phyloP scores from a whole-genome alignment of 176 grass and related monocot genomes.

The Thinopyrum elongatum region DNA sequence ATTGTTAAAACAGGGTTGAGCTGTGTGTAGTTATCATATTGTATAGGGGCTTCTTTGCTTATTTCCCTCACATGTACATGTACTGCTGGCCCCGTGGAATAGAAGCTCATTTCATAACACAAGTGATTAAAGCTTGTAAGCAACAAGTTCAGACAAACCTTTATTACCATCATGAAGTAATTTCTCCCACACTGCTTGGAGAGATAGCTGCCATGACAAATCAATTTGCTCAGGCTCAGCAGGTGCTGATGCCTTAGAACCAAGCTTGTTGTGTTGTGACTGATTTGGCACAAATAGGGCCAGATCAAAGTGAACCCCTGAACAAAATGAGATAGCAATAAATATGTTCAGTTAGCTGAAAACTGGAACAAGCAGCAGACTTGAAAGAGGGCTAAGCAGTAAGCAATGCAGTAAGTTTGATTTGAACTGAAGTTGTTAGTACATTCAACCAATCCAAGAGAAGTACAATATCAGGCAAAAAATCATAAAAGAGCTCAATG shows the following conservation, averaged over 20 bases:
- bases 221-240: slow-evolving; percentile 77
- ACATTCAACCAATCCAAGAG: not conserved
- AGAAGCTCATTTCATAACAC: not conserved
- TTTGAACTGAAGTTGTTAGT: not conserved
- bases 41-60: no score
- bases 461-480: not conserved
- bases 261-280: slow-evolving; percentile 86
- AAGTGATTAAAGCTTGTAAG: not conserved
- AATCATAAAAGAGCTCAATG: not conserved
- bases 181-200: slow-evolving; percentile 86
- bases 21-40: no score
- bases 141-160: slow-evolving; percentile 40
- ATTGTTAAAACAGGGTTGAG: no score
- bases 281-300: slow-evolving; percentile 96
- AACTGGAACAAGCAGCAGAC: not conserved
- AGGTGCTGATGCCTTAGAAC: slow-evolving; percentile 65
- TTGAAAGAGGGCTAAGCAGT: not conserved
- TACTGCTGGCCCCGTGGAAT: no score
- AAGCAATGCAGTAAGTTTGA: not conserved
- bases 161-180: slow-evolving; percentile 49
- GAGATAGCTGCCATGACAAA: slow-evolving; percentile 82
- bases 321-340: slow-evolving; percentile 21
- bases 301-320: slow-evolving; percentile 72
- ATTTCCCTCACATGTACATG: no score
- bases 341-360: slow-evolving; percentile 2